A percentile compares a stretch with the other conserved stretches of the same genome.
Evolutionary conservation across 2,329 filamentous ascomycete genomes (phyloP).

Genomic region (Graphiopsis chlorocephala): DNA sequence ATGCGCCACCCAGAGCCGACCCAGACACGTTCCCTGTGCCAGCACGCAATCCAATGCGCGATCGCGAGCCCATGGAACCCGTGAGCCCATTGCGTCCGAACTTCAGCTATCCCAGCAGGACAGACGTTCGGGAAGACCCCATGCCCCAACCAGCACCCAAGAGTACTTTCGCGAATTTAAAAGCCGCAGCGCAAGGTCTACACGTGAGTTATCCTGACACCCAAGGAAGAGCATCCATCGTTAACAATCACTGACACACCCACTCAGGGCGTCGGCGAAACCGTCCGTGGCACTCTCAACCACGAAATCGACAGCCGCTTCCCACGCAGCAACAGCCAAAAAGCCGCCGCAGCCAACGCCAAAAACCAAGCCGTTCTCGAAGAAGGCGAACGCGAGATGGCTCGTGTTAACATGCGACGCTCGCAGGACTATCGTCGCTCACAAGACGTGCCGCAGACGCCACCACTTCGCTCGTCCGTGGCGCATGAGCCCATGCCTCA

Average conservation of each 20-base stretch:
- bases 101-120: conserved; percentile 18
- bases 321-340: conserved; percentile 29
- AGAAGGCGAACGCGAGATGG: conserved; percentile 28
- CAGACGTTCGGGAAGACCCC: conserved; percentile 10
- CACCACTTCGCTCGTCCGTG: background rate
- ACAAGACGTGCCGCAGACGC: background rate
- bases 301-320: conserved; percentile 31
- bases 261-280: conserved; percentile 33
- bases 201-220: conserved; percentile 25
- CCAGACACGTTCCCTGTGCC: background rate
- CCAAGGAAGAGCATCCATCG: background rate
- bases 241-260: background rate
- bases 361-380: conserved; percentile 31
- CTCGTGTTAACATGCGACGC: background rate
- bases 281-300: conserved; percentile 33
- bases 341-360: conserved; percentile 26
- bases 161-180: conserved; percentile 25
- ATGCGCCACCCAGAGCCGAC: background rate
- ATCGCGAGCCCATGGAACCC: conserved; percentile 13
- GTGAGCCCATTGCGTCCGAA: conserved; percentile 14
- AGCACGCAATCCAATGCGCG: conserved; percentile 11
- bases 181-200: conserved; percentile 31
- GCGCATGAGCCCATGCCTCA: conserved; percentile 1
- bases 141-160: conserved; percentile 1
- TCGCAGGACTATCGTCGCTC: background rate